Base-by-base conservation (phyloP, 1,139 yeast genomes). In the Saccharomycopsis hybrid region DNA sequence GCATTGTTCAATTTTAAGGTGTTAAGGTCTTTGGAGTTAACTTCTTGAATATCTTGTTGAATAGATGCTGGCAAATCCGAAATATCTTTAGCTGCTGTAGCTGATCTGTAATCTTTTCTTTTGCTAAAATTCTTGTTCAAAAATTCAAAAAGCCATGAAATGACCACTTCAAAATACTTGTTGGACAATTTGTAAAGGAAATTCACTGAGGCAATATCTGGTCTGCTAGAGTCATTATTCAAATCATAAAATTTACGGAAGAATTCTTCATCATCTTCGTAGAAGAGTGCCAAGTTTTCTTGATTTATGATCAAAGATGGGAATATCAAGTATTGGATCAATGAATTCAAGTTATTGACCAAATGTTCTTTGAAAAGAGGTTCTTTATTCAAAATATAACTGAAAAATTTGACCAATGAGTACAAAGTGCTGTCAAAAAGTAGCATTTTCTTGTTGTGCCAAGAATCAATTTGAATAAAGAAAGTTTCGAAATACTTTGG, bases 131-230 rank as follows among this genome's bases (percentile, higher is more conserved):
- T 76, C 31, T 68, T 66, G 56, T 82, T 80, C 36, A 87, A 76
- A 64, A 87, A 88, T 44, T 77, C 75, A 47, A 88, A 65, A 4
- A 50, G 18, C 44, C 51, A 45, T n/a, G 28, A 38, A 18, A 50
- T 33, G 8, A 52, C 35, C 2, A 4, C 25, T n/a, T 36, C 39
- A 36, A 49, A 52, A 36, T 49, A 44, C 4, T 27, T 28, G 25
- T 50, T 52, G 4, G 55, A 41, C n/a, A 52, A 41, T 38, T 50
- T 52, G 35, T 47, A 52, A 46, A 90, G 67, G 58, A 88, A 86
- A 64, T 83, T 85, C 47, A 85, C 77, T 1, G 96, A 83, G 0
- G 96, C 96, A 41, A 80, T 79, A 60, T 87, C 96, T 0, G 95
- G 80, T 9, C 92, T 82, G 45, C 78, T 76, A 38, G 78, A 74